Evolutionary conservation across 169 alveolate genomes (phyloP).

Genomic region (Babesia gibsoni): DNA sequence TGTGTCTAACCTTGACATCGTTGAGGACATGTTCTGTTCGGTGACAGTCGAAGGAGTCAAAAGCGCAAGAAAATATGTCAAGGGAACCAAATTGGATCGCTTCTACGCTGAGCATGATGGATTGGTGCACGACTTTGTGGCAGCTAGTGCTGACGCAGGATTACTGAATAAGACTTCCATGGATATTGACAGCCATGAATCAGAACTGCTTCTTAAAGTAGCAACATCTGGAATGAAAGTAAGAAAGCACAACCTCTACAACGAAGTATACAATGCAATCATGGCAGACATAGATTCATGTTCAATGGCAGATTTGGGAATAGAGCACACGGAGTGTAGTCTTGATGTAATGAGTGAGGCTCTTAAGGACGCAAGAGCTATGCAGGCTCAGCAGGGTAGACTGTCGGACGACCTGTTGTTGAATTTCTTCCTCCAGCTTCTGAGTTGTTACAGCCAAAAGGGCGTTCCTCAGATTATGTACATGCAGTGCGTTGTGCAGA

Average conservation of each 20-base stretch:
- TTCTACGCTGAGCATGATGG: constrained; percentile 9
- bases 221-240: too few relatives aligned
- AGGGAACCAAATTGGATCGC: background rate
- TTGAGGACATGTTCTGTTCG: constrained; percentile 15
- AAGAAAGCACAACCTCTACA: background rate
- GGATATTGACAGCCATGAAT: too few relatives aligned
- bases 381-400: constrained; percentile 34
- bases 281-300: constrained; percentile 10
- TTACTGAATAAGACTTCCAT: too few relatives aligned
- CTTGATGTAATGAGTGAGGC: constrained; percentile 49
- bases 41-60: constrained; percentile 1
- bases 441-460: constrained; percentile 27
- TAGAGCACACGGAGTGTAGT: constrained; percentile 22
- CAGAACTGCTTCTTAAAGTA: too few relatives aligned
- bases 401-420: constrained; percentile 40
- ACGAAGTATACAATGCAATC: constrained; percentile 15
- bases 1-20: constrained; percentile 8
- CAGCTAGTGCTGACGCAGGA: too few relatives aligned
- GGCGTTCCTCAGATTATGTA: constrained; percentile 39
- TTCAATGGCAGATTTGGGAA: constrained; percentile 14
- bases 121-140: background rate
- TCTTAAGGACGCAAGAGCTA: constrained; percentile 43
- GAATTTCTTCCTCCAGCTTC: constrained; percentile 36
- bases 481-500: constrained; percentile 38
- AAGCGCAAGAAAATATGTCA: background rate